Evolutionary conservation across 2,329 filamentous ascomycete genomes (phyloP).

Genomic region (Neofusicoccum umdonicola): DNA sequence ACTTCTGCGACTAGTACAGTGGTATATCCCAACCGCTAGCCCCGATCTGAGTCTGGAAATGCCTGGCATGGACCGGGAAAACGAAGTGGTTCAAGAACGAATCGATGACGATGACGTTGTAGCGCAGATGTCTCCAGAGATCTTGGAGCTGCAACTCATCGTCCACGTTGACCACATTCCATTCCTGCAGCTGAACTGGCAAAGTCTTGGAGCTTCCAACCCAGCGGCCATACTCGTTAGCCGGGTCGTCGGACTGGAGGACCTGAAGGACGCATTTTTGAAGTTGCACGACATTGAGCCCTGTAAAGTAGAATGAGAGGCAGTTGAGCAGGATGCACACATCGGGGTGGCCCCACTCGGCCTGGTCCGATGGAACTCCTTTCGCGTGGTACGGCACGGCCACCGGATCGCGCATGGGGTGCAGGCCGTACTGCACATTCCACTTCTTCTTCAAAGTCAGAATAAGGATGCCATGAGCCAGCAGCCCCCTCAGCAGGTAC

Average conservation of each 20-base stretch:
- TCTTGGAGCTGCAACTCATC: constrained; percentile 51
- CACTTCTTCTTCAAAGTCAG: constrained; percentile 62
- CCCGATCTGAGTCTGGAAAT: constrained; percentile 62
- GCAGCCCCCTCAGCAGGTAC: constrained; percentile 61
- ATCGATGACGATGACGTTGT: constrained; percentile 56
- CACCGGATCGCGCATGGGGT: constrained; percentile 52
- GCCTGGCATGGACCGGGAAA: constrained; percentile 63
- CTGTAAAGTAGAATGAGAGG: constrained; percentile 63
- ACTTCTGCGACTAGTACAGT: constrained; percentile 29
- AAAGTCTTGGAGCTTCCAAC: constrained; percentile 44
- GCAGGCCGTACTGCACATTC: constrained; percentile 60
- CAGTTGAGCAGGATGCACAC: constrained; percentile 32
- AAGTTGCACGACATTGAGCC: constrained; percentile 52
- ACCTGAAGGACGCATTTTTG: constrained; percentile 52
- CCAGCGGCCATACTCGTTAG: constrained; percentile 57
- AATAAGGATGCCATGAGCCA: constrained; percentile 59
- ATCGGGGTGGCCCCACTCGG: no score
- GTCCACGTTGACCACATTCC: constrained; percentile 59
- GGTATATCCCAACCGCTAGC: constrained; percentile 68
- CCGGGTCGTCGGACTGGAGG: constrained; percentile 56
- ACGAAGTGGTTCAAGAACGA: constrained; percentile 66
- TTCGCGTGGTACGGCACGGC: constrained; percentile 58
- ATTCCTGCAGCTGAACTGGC: constrained; percentile 50
- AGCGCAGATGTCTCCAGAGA: constrained; percentile 53
- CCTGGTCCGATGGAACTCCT: constrained; percentile 50